Conservation (phyloP, 352 stramenopile species). For the Phytophthora idaei region DNA sequence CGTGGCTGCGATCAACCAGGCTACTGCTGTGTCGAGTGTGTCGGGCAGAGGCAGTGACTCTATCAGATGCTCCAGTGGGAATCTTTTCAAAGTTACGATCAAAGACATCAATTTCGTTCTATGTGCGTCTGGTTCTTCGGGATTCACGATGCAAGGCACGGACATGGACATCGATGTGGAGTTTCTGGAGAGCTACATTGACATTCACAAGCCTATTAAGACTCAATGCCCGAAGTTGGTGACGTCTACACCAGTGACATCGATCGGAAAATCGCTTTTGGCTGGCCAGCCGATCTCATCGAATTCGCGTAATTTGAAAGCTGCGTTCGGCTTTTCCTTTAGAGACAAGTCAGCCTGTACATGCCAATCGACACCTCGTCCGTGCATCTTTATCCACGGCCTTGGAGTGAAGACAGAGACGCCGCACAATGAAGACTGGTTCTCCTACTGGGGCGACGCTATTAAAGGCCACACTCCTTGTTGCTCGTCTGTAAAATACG, state of each 20-base stretch:
- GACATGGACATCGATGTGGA: conserved; percentile 26
- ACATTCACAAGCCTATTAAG: background rate
- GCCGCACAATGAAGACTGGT: conserved; percentile 15
- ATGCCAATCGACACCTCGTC: conserved; percentile 27
- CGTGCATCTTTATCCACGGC: conserved; percentile 30
- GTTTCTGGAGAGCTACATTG: conserved; percentile 7
- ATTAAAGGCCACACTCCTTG: conserved; percentile 20
- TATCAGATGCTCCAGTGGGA: background rate
- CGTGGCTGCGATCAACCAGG: conserved; percentile 12
- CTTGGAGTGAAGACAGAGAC: conserved; percentile 16
- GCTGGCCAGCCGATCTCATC: conserved; percentile 8
- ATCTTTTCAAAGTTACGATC: conserved; percentile 18
- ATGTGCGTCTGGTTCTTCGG: conserved; percentile 15
- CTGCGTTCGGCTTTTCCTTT: conserved; percentile 26
- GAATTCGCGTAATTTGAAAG: conserved; percentile 10
- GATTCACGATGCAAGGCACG: conserved; percentile 16
- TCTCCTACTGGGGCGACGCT: conserved; percentile 26
- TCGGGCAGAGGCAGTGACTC: background rate
- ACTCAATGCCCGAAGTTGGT: background rate
- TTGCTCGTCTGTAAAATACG: conserved; percentile 26
- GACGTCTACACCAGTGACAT: conserved; percentile 5
- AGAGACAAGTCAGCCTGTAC: conserved; percentile 9
- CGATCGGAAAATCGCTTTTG: conserved; percentile 14
- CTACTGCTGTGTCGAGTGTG: conserved; percentile 4
- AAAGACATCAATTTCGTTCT: conserved; percentile 7